Evolutionary conservation across 1,284 basidiomycete genomes (phyloP).

Genomic region (Exobasidium rhododendri): DNA sequence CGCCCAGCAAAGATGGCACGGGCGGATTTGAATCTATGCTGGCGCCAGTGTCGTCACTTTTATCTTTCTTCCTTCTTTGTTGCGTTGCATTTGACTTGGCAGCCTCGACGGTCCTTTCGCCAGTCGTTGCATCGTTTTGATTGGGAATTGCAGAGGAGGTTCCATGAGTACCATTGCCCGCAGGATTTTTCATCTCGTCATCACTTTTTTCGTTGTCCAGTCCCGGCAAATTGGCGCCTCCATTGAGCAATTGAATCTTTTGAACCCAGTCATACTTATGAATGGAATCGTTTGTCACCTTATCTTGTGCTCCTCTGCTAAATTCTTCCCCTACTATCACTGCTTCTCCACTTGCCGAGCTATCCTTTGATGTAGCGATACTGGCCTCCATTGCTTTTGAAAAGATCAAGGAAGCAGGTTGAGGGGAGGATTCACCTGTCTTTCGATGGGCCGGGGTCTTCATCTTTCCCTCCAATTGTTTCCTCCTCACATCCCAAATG

Average conservation of each 20-base stretch:
- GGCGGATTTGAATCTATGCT: background rate
- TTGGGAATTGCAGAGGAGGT: background rate
- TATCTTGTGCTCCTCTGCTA: background rate
- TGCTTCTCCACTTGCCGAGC: background rate
- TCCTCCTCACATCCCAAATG: constrained; percentile 37
- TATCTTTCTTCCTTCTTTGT: constrained; percentile 18
- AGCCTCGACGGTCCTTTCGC: background rate
- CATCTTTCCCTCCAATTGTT: constrained; percentile 30
- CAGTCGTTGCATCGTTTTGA: background rate
- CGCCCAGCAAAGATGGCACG: background rate
- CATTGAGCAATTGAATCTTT: constrained; percentile 46
- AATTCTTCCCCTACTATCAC: background rate
- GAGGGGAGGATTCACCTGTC: background rate
- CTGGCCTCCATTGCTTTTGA: background rate
- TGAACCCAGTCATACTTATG: constrained; percentile 45
- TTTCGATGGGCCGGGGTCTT: constrained; percentile 21
- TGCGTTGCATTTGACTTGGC: constrained; percentile 19
- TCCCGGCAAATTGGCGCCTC: constrained; percentile 26
- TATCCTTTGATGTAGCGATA: background rate
- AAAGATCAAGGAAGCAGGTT: background rate
- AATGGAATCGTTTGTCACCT: background rate
- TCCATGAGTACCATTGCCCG: background rate
- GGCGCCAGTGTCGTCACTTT: background rate
- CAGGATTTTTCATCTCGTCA: background rate
- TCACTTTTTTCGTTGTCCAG: background rate